A percentile compares a stretch with the other conserved stretches of the same genome.
These are phyloP conservation scores for Syncephalis fuscata DNA, from an alignment of 371 early-diverging fungal species.

Conservation along the genomic window DNA sequence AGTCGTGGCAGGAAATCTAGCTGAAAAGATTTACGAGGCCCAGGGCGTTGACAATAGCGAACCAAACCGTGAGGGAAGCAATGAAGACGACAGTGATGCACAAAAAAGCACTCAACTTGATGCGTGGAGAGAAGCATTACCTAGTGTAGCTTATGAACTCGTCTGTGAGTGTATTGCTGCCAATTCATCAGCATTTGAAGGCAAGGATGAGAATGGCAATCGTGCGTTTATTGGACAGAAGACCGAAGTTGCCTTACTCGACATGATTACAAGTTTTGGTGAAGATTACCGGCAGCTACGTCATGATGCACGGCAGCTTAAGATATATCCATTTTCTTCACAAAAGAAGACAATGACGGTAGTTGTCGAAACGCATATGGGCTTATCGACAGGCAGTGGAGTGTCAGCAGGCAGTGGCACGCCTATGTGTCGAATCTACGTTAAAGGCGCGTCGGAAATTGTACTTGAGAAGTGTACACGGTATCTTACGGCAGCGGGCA, in stretches of 20 bases:
- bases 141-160: conserved; percentile 14
- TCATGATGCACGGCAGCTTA: conserved; percentile 26
- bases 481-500: conserved; percentile 35
- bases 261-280: conserved; percentile 40
- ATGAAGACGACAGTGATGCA: conserved; percentile 10
- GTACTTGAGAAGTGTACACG: conserved; percentile 40
- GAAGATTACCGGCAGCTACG: conserved; percentile 40
- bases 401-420: conserved; percentile 5
- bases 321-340: conserved; percentile 69
- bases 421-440: conserved; percentile 34
- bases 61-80: conserved; percentile 11
- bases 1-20: conserved; percentile 19
- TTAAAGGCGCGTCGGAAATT: conserved; percentile 81
- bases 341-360: conserved; percentile 70
- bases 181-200: conserved; percentile 86
- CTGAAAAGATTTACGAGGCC: neutral
- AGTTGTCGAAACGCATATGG: conserved; percentile 13
- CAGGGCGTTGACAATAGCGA: conserved; percentile 7
- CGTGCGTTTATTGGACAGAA: conserved; percentile 72
- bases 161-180: conserved; percentile 48
- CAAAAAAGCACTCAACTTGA: conserved; percentile 3
- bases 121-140: conserved; percentile 21
- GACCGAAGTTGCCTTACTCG: conserved; percentile 86
- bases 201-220: conserved; percentile 52
- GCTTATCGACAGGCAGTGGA: conserved; percentile 2